Percentiles rank a stretch among this genome's conserved stretches.
Conservation (phyloP, 768 basidiomycete species). For the Pholiota microspora region DNA sequence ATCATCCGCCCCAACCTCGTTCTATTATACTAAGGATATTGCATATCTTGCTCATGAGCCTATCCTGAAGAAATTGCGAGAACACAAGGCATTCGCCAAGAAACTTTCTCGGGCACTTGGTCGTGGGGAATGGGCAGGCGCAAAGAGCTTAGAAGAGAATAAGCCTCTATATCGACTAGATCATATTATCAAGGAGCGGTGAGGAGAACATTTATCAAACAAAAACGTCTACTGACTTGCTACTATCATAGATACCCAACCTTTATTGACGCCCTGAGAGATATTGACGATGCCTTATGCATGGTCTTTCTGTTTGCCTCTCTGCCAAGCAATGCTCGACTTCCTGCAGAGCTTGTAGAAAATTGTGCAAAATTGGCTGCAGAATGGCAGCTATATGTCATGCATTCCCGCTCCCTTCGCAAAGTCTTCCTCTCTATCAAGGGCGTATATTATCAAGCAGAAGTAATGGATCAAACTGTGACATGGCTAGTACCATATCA, state of each 20-base stretch:
- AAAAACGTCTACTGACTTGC: neutral
- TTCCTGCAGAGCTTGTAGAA: constrained; percentile 81
- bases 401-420: constrained; percentile 80
- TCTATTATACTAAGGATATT: constrained; percentile 98
- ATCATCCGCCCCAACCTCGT: constrained; percentile 93
- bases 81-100: constrained; percentile 98
- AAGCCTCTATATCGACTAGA: constrained; percentile 91
- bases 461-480: constrained; percentile 87
- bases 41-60: constrained; percentile 97
- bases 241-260: constrained; percentile 80
- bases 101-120: constrained; percentile 92
- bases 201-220: constrained; percentile 17
- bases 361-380: constrained; percentile 88
- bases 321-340: constrained; percentile 80
- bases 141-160: constrained; percentile 90
- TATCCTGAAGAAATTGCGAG: constrained; percentile 86
- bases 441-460: constrained; percentile 97
- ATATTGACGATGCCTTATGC: constrained; percentile 96
- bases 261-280: constrained; percentile 91
- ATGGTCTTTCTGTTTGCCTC: constrained; percentile 92
- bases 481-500: constrained; percentile 98
- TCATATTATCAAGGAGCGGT: constrained; percentile 98
- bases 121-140: constrained; percentile 91
- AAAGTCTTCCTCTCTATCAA: constrained; percentile 97
- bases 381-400: constrained; percentile 96